These are phyloP conservation scores for Corchorus capsularis DNA, from an alignment of 345 rosid species.

Conservation along the genomic window DNA sequence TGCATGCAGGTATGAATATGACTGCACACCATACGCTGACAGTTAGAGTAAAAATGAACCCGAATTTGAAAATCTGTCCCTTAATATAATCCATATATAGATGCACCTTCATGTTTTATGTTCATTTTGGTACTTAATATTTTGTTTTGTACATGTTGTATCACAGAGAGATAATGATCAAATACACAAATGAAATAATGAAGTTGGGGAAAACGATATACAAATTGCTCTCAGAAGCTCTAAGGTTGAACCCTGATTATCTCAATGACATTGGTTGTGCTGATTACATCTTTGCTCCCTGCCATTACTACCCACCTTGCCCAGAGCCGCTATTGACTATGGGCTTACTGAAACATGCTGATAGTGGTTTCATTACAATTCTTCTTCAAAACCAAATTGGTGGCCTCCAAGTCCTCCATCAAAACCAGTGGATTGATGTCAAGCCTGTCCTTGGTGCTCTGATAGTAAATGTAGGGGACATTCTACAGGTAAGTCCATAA, in stretches of 20 bases:
- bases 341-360: slow-evolving; percentile 29
- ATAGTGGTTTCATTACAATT: slow-evolving; percentile 26
- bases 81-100: no score
- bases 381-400: slow-evolving; percentile 39
- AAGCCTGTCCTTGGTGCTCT: slow-evolving; percentile 30
- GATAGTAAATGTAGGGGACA: slow-evolving; percentile 33
- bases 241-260: slow-evolving; percentile 26
- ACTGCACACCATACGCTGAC: no score
- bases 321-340: slow-evolving; percentile 37
- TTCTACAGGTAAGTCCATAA: slow-evolving; percentile 27
- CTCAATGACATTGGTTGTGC: slow-evolving; percentile 31
- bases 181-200: neutral
- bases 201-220: slow-evolving; percentile 15
- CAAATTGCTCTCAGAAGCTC: slow-evolving; percentile 33
- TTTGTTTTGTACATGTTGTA: no score
- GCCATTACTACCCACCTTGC: slow-evolving; percentile 41
- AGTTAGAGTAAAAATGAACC: no score
- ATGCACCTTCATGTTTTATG: no score
- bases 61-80: no score
- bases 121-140: no score
- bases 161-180: slow-evolving; percentile 18
- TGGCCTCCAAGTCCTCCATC: slow-evolving; percentile 40
- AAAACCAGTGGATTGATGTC: slow-evolving; percentile 36
- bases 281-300: slow-evolving; percentile 16
- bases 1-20: slow-evolving; percentile 17